These are phyloP conservation scores for Backusella luteola DNA, from an alignment of 192 early-diverging fungal genomes.

Conservation along the genomic window DNA sequence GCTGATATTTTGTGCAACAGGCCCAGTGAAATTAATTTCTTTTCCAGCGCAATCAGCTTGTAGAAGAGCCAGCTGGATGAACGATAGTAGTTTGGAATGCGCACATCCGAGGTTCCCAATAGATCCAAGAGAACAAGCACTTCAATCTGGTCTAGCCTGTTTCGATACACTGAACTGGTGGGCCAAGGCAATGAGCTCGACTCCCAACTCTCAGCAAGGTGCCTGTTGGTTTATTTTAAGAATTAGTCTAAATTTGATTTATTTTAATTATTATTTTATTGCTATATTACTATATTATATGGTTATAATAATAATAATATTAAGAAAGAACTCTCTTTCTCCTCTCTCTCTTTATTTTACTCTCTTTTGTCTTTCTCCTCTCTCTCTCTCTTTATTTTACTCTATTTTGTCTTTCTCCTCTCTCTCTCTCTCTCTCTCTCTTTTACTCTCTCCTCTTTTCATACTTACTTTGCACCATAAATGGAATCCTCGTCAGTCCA, in stretches of 20 bases:
- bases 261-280: background rate
- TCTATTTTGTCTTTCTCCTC: background rate
- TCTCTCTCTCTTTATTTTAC: background rate
- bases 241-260: background rate
- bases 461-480: slow-evolving; percentile 73
- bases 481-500: slow-evolving; percentile 84
- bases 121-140: slow-evolving; percentile 87
- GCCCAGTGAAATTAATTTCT: slow-evolving; percentile 45
- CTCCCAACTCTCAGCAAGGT: slow-evolving; percentile 84
- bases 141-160: slow-evolving; percentile 72
- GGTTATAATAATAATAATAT: background rate
- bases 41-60: slow-evolving; percentile 68
- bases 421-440: too few relatives aligned
- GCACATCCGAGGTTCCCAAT: slow-evolving; percentile 60
- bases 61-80: slow-evolving; percentile 68
- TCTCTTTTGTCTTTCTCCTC: background rate
- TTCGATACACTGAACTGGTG: slow-evolving; percentile 13
- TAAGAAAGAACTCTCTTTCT: background rate
- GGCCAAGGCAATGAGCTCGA: slow-evolving; percentile 28
- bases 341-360: background rate
- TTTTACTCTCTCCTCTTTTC: background rate
- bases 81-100: slow-evolving; percentile 59
- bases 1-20: slow-evolving; percentile 17
- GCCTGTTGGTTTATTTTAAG: slow-evolving; percentile 36
- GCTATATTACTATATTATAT: background rate